Evolutionary conservation across 2,329 filamentous ascomycete genomes (phyloP).

Genomic region (Neofusicoccum ribis): DNA sequence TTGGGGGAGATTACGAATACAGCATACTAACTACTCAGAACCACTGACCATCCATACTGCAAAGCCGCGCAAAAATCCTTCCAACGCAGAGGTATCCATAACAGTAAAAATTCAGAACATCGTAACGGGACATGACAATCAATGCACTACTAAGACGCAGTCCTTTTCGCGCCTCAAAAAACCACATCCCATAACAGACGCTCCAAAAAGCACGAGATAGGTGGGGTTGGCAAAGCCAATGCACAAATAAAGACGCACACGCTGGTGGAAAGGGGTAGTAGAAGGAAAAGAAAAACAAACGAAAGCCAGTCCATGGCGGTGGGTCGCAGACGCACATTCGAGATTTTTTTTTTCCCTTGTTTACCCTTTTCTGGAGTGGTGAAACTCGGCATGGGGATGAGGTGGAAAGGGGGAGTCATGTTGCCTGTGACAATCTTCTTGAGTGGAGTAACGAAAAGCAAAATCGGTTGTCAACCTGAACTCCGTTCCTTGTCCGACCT

Average conservation of each 20-base stretch:
- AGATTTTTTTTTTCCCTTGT: not conserved
- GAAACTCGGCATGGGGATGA: slow-evolving; percentile 6
- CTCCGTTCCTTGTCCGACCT: not conserved
- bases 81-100: not conserved
- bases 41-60: not conserved
- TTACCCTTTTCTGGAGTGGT: slow-evolving; percentile 14
- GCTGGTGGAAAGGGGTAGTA: not conserved
- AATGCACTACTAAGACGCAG: slow-evolving; percentile 7
- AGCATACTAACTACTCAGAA: not conserved
- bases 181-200: not conserved
- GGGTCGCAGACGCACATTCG: slow-evolving; percentile 11
- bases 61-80: not conserved
- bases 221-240: no score
- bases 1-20: not conserved
- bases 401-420: not conserved
- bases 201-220: not conserved
- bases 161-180: not conserved
- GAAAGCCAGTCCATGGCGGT: slow-evolving; percentile 17
- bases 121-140: slow-evolving; percentile 2
- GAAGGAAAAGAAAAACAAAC: not conserved
- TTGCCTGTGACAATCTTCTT: slow-evolving; percentile 14
- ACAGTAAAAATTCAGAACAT: not conserved
- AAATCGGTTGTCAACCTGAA: slow-evolving; percentile 6
- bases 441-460: not conserved
- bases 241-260: not conserved